Base-by-base conservation (phyloP, 1,284 basidiomycete genomes). In the Tylopilus sp. region DNA sequence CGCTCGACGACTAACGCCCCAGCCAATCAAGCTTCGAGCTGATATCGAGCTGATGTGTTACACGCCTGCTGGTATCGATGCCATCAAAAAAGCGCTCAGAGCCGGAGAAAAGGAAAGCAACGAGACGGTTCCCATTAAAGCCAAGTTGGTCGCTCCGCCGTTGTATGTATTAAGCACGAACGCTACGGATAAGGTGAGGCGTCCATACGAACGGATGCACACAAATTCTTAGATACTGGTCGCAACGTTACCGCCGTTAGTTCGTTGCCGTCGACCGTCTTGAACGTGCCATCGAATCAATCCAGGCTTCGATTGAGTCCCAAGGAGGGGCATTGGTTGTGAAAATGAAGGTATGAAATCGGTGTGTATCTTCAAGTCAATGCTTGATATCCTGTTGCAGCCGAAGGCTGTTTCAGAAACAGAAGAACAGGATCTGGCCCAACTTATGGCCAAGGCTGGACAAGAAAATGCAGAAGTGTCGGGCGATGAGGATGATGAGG, bases 31-130 rank as follows among this genome's bases (percentile, higher is more conserved):
- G 84, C 90, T 99, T 62, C 95, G 97, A 76, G 96, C 98, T 26
- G 98, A 99, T 82, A 93, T 99, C 70, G 97, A 99, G 81, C 85
- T 99, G 61, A 98, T 96, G 52, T 99, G 97, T 82, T 99, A 98
- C 81, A 94, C 93, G 8, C 97, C 96, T 65, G 91, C 94, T 44
- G 98, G 98, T n/a, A 99, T 99, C 77, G 96, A 98, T 75, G 97
- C 97, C 4, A 98, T 99, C 81, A 96, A 96, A 82, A 91, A 91
- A 62, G 97, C 98, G 0, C 86, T 99, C 54, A 87, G 89, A 60
- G 94, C 94, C 4, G 97, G 97, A 26, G 98, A 99, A 80, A 86
- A 85, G 58, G 88, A 95, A 68, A 95, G 95, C 75, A 97, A 88
- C 29, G 95, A 97, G 69, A 87, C 91, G 0, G 96, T 99, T 2